Evolutionary conservation across 768 basidiomycete genomes (phyloP), one percentile per base, ranked within the genome.

Genomic region (Jaapia argillacea): DNA sequence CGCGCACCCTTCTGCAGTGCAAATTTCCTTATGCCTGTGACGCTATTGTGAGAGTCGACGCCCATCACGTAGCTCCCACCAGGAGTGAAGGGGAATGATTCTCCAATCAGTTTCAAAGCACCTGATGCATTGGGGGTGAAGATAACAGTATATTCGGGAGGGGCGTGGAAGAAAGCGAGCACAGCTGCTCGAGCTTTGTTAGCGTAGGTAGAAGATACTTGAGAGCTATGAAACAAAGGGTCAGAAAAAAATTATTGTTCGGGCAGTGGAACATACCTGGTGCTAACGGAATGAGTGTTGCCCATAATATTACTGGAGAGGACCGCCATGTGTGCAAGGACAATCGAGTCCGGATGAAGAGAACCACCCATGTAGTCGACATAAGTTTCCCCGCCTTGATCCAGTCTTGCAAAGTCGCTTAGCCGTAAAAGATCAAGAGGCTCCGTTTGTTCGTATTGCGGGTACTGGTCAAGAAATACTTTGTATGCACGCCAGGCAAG

Each of bases 401-500:
- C 57, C 14, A 65, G 56, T 22, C 63, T 47, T 20, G 51, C 43
- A 42, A 60, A 63, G 47, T 65, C 61, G 41, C 52, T 58, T 28
- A 56, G 48, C 18, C 64, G 52, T 22, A 65, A 58, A 5, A 54
- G 51, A 45, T 65, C 64, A 26, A 65, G 50, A 41, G 56, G 54
- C 52, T 58, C 57, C 13, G 63, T 62, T 35, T 54, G 51, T 24
- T 51, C 49, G 45, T 63, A 65, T 42, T 59, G 55, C 6, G 64
- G 61, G 51, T 59, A 61, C 31, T 51, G 39, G 42, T 55, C 55
- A 27, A 60, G 61, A 59, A 81, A 85, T 14, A 57, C 55, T 16
- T 64, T 57, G 56, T 75, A 79, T 16, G 74, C 70, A 24, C 58
- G 36, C n/a, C n/a, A n/a, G n/a, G n/a, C n/a, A n/a, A n/a, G n/a